Evolutionary conservation across 805 yeast species (phyloP).

Genomic region (Candida jianshihensis): DNA sequence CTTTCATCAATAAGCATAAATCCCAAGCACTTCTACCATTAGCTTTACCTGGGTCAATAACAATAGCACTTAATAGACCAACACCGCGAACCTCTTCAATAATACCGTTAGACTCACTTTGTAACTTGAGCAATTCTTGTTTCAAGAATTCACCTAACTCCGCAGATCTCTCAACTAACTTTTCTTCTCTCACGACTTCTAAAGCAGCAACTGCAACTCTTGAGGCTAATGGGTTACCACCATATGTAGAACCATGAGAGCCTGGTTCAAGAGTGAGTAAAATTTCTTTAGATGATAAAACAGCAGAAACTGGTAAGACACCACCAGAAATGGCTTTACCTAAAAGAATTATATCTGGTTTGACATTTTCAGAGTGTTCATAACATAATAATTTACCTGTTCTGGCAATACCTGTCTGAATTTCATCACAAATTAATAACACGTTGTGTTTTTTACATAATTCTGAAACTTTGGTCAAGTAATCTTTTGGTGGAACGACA

Average conservation of each 20-base stretch:
- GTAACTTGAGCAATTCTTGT: slow-evolving; percentile 46
- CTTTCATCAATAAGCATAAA: slow-evolving; percentile 81
- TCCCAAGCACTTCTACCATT: slow-evolving; percentile 96
- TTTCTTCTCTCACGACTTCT: slow-evolving; percentile 83
- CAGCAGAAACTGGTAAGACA: slow-evolving; percentile 87
- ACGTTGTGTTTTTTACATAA: slow-evolving; percentile 81
- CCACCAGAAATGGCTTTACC: slow-evolving; percentile 98
- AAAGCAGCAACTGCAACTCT: slow-evolving; percentile 91
- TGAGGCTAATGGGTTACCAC: slow-evolving; percentile 95
- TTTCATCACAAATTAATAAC: slow-evolving; percentile 89
- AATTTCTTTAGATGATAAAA: slow-evolving; percentile 80
- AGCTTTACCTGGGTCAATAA: slow-evolving; percentile 76
- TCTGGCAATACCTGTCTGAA: slow-evolving; percentile 96
- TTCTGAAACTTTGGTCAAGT: slow-evolving; percentile 63
- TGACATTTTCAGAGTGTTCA: slow-evolving; percentile 72
- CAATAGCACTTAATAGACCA: slow-evolving; percentile 87
- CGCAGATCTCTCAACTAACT: slow-evolving; percentile 70
- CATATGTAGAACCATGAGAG: slow-evolving; percentile 95
- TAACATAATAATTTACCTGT: slow-evolving; percentile 91
- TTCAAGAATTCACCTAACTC: slow-evolving; percentile 67
- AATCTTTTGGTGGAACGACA: slow-evolving; percentile 84
- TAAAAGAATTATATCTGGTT: slow-evolving; percentile 83
- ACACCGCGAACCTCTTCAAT: slow-evolving; percentile 53
- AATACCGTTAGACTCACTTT: slow-evolving; percentile 45
- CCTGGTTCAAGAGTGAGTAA: slow-evolving; percentile 91